Conservation (phyloP, 2,329 filamentous ascomycete genomes). For the Colletotrichum sp. region DNA sequence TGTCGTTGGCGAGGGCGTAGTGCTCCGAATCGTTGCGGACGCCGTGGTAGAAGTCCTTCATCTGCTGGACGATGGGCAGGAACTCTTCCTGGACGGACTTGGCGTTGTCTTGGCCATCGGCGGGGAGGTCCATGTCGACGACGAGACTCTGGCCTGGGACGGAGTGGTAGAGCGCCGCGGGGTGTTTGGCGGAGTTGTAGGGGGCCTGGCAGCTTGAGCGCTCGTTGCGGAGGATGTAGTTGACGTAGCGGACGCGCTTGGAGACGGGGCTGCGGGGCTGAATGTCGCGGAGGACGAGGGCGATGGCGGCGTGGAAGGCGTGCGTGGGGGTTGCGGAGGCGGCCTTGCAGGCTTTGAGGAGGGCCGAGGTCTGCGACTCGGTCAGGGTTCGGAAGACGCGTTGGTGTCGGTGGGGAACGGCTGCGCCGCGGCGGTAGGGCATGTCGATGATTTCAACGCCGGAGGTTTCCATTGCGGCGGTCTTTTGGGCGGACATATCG, state of each 20-base stretch:
- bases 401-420: conserved; percentile 27
- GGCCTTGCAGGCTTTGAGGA: conserved; percentile 25
- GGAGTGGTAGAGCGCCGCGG: conserved; percentile 35
- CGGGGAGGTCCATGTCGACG: conserved; percentile 28
- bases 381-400: conserved; percentile 26
- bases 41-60: conserved; percentile 31
- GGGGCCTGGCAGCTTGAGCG: conserved; percentile 27
- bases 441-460: conserved; percentile 19
- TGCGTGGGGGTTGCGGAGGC: conserved; percentile 31
- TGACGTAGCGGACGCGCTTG: conserved; percentile 29
- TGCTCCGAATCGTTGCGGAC: conserved; percentile 35
- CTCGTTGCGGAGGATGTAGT: conserved; percentile 38
- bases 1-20: conserved; percentile 26
- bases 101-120: background rate
- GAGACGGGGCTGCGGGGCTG: background rate
- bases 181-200: conserved; percentile 26
- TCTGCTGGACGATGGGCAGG: conserved; percentile 22
- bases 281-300: conserved; percentile 31
- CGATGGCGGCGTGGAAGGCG: conserved; percentile 36
- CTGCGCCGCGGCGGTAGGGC: conserved; percentile 23
- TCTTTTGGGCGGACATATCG: conserved; percentile 4
- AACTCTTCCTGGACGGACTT: conserved; percentile 25
- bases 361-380: conserved; percentile 12
- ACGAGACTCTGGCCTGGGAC: conserved; percentile 28
- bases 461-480: background rate